Evolutionary conservation across 2,329 filamentous ascomycete genomes (phyloP).

Genomic region (Orbilia blumenaviensis): DNA sequence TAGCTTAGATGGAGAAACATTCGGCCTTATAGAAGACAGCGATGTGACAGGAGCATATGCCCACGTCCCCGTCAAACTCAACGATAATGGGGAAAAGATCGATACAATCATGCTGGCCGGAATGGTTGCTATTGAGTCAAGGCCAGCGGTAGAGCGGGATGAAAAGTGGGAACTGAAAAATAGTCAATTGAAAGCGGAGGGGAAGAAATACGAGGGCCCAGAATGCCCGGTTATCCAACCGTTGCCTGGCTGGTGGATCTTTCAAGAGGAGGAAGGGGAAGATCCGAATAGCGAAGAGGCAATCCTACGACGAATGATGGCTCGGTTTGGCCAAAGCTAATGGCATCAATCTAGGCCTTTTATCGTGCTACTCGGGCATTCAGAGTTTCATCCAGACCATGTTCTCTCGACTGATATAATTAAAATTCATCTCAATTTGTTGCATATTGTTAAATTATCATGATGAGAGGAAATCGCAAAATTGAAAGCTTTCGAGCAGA

Average conservation of each 20-base stretch:
- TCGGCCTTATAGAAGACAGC: constrained; percentile 56
- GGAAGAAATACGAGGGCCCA: constrained; percentile 17
- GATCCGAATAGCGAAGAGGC: background rate
- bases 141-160: constrained; percentile 37
- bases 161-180: constrained; percentile 40
- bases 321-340: background rate
- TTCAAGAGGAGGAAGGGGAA: background rate
- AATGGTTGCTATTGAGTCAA: constrained; percentile 55
- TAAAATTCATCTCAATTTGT: background rate
- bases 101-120: constrained; percentile 59
- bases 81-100: constrained; percentile 58
- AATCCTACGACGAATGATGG: background rate
- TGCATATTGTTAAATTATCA: too few relatives aligned
- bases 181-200: constrained; percentile 14
- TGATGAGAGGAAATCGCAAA: too few relatives aligned
- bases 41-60: constrained; percentile 58
- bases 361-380: too few relatives aligned
- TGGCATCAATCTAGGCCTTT: too few relatives aligned
- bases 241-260: constrained; percentile 42
- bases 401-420: too few relatives aligned
- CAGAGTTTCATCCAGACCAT: too few relatives aligned
- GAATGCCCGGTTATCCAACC: constrained; percentile 33
- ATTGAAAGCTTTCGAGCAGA: too few relatives aligned
- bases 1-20: constrained; percentile 55
- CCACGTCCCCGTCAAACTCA: constrained; percentile 59